Evolutionary conservation across 257 asterid species (phyloP), one percentile per base, ranked within the genome.

Genomic region (Asclepias syriaca): DNA sequence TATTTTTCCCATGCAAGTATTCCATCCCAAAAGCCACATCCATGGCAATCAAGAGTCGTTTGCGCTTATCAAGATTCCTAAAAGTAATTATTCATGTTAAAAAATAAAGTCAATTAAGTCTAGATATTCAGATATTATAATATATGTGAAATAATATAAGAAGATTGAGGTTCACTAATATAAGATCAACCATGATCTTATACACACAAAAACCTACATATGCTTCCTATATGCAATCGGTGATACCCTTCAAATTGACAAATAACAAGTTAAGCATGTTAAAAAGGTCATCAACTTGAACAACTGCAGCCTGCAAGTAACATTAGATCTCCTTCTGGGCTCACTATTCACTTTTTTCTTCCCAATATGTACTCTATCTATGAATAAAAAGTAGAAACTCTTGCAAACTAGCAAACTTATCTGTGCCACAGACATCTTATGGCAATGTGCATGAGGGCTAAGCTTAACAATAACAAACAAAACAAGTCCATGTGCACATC

Each of bases 21-120:
- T 94, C 99, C 99, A 94, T 95, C 66, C 99, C 99, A 77, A 95
- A 92, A 66, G 98, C 99, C 0, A 90, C 96, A 80, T 95, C 99
- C 99, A 95, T 90, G 77, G 94, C 87, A 75, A 95, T 90, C 81
- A 95, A 77, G 68, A 95, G 90, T 59, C 96, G 93, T 86, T 92
- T 92, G 72, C 97, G 91, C 86, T 88, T 95, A 82, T 92, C 97
- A 61, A 86, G 96, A 78, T 77, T 87, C 87, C 97, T 95, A 86
- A 24, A 45, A 57, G 81, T 45, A 80, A 59, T 59, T 51, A 27
- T 57, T 67, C 13, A 18, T 8, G 29, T 61, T 48, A 34, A 64
- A 64, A 34, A 64, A 18, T 37, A 37, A 64, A 18, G 68, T 64
- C 50, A 8, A 37, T 64, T 37, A 64, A 37, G 12, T 15, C 50